phyloP scores from a whole-genome alignment of 441 rosid species.

The Lepidium campestre region DNA sequence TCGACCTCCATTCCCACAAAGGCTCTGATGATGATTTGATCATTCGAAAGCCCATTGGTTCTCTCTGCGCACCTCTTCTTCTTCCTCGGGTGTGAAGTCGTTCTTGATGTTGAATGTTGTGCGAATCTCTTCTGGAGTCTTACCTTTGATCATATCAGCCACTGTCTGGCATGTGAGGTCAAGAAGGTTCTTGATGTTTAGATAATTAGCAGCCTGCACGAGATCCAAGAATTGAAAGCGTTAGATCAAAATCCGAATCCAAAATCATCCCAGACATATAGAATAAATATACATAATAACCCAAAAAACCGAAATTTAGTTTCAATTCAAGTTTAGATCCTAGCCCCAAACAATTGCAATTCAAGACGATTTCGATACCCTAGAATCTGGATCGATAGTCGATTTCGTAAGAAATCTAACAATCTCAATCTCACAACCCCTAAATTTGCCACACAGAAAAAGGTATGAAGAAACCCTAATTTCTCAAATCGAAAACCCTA shows the following conservation, averaged over 20 bases:
- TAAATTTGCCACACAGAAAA: not conserved
- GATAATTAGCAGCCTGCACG: slow-evolving; percentile 53
- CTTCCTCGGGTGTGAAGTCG: slow-evolving; percentile 58
- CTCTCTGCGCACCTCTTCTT: slow-evolving; percentile 66
- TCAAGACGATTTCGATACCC: not conserved
- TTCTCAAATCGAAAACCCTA: not conserved
- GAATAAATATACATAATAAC: not conserved
- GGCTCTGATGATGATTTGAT: not conserved
- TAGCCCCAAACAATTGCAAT: not conserved
- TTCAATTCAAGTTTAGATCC: not conserved
- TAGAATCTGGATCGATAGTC: not conserved
- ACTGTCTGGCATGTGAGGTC: slow-evolving; percentile 60
- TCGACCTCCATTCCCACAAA: not conserved
- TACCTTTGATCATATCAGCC: slow-evolving; percentile 67
- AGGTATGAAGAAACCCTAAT: slow-evolving; percentile 16
- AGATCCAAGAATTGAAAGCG: not conserved
- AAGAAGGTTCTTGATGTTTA: slow-evolving; percentile 53
- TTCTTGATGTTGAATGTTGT: slow-evolving; percentile 50
- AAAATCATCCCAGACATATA: not conserved
- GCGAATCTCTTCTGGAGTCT: slow-evolving; percentile 55
- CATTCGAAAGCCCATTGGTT: slow-evolving; percentile 78
- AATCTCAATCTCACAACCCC: not conserved
- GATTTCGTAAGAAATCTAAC: not conserved
- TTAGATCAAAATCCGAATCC: not conserved
- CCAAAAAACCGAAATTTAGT: too few species aligned